A percentile compares a stretch with the other conserved stretches of the same genome.
phyloP scores from a whole-genome alignment of 73 alveolate species.

The Blepharisma stoltei region DNA sequence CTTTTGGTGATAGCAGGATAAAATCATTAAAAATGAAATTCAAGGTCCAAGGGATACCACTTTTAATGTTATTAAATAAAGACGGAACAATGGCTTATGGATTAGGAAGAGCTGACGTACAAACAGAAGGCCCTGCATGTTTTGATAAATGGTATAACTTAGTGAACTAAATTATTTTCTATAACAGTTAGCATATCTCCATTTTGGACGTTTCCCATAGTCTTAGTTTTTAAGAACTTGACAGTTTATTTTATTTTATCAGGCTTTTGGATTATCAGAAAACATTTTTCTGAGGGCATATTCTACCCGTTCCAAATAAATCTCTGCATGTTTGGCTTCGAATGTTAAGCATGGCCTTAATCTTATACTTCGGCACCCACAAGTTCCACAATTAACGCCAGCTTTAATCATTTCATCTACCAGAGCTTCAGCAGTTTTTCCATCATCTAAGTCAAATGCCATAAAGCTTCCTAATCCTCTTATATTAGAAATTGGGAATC shows the following conservation, averaged over 20 bases:
- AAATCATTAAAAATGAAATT: conserved; percentile 62
- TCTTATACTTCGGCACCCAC: conserved; percentile 37
- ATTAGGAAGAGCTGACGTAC: conserved; percentile 51
- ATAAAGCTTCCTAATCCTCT: conserved; percentile 47
- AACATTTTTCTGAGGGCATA: background rate
- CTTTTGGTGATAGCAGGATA: conserved; percentile 68
- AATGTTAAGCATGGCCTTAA: conserved; percentile 35
- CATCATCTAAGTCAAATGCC: conserved; percentile 35
- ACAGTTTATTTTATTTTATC: no score
- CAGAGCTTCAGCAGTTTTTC: background rate
- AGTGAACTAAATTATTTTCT: no score
- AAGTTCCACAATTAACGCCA: conserved; percentile 33
- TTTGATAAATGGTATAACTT: conserved; percentile 43
- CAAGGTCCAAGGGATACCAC: conserved; percentile 83
- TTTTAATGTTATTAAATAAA: conserved; percentile 38
- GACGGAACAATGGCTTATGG: conserved; percentile 59
- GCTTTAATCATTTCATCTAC: conserved; percentile 9
- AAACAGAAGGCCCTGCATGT: conserved; percentile 53
- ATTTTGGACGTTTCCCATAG: no score
- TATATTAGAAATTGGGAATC: conserved; percentile 18
- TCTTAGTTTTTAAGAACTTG: no score
- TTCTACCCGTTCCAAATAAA: conserved; percentile 7
- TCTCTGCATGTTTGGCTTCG: conserved; percentile 35
- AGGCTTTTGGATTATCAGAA: no score
- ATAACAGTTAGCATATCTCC: no score